These are phyloP conservation scores for Alliaria petiolata DNA, from an alignment of 345 rosid genomes.

Conservation along the genomic window DNA sequence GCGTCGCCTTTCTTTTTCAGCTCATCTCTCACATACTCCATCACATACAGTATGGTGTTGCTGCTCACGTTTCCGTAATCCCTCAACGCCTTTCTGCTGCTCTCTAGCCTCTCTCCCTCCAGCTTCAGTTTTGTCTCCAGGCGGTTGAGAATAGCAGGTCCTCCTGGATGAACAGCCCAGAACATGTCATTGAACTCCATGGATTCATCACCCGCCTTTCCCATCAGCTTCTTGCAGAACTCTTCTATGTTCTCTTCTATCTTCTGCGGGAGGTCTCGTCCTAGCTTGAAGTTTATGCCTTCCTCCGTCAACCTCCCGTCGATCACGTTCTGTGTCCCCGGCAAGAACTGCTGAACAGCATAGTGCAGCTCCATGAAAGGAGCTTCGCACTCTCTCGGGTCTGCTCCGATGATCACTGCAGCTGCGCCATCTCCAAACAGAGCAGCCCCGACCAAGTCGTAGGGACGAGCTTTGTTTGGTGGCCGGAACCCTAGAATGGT, in stretches of 20 bases:
- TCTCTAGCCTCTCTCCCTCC: conserved; percentile 49
- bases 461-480: conserved; percentile 79
- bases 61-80: conserved; percentile 90
- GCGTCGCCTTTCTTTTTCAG: conserved; percentile 46
- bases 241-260: conserved; percentile 84
- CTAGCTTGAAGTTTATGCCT: conserved; percentile 87
- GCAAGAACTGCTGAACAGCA: conserved; percentile 83
- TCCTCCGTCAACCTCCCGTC: conserved; percentile 81
- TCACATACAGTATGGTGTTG: conserved; percentile 80
- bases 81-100: conserved; percentile 82
- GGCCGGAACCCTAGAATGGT: conserved; percentile 93
- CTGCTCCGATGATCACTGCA: conserved; percentile 68
- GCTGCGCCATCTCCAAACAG: conserved; percentile 96
- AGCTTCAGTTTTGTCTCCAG: conserved; percentile 55
- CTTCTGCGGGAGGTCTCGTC: conserved; percentile 82
- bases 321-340: conserved; percentile 71
- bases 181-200: conserved; percentile 66
- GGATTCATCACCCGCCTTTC: conserved; percentile 33
- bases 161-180: conserved; percentile 97
- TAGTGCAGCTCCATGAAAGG: conserved; percentile 86
- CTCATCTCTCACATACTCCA: conserved; percentile 81
- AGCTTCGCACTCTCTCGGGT: conserved; percentile 51
- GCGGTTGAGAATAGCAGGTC: conserved; percentile 88
- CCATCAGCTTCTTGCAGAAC: conserved; percentile 73
- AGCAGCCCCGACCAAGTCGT: conserved; percentile 91